Percentiles rank a stretch among this genome's conserved stretches.
Evolutionary conservation across 1,284 basidiomycete species (phyloP).

Genomic region (Cystobasidium sp.): DNA sequence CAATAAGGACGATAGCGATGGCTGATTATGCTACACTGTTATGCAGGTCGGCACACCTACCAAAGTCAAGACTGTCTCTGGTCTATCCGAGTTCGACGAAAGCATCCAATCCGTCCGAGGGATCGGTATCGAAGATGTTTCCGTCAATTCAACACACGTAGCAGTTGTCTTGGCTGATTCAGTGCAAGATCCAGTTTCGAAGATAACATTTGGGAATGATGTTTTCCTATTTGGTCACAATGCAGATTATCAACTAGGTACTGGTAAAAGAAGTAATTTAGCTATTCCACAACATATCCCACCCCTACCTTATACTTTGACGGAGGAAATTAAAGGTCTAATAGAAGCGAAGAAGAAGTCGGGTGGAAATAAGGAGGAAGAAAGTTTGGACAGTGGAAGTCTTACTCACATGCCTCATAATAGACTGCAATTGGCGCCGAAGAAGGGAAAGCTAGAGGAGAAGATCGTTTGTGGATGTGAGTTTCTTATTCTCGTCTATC

Average conservation of each 20-base stretch:
- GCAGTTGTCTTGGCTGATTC: slow-evolving; percentile 61
- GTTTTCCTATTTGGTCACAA: slow-evolving; percentile 60
- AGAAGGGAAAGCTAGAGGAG: slow-evolving; percentile 68
- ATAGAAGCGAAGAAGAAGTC: slow-evolving; percentile 28
- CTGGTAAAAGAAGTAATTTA: slow-evolving; percentile 75
- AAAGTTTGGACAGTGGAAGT: slow-evolving; percentile 57
- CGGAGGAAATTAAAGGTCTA: slow-evolving; percentile 44
- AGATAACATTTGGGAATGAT: slow-evolving; percentile 18
- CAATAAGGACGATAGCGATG: background rate
- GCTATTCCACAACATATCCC: slow-evolving; percentile 68
- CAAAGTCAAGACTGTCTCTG: slow-evolving; percentile 79
- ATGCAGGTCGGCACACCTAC: slow-evolving; percentile 63
- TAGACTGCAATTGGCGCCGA: slow-evolving; percentile 59
- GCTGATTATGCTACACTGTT: background rate
- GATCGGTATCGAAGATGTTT: slow-evolving; percentile 71
- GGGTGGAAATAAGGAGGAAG: slow-evolving; percentile 63
- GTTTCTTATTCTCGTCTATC: slow-evolving; percentile 33
- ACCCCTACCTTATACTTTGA: slow-evolving; percentile 61
- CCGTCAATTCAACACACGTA: slow-evolving; percentile 67
- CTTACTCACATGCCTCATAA: slow-evolving; percentile 59
- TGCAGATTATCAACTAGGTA: slow-evolving; percentile 79
- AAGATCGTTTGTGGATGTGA: slow-evolving; percentile 62
- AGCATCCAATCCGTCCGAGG: slow-evolving; percentile 66
- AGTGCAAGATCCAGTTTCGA: slow-evolving; percentile 51
- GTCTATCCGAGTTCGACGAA: slow-evolving; percentile 81